phyloP scores from a whole-genome alignment of 2,329 filamentous ascomycete genomes.

The Alternaria brassicicola region DNA sequence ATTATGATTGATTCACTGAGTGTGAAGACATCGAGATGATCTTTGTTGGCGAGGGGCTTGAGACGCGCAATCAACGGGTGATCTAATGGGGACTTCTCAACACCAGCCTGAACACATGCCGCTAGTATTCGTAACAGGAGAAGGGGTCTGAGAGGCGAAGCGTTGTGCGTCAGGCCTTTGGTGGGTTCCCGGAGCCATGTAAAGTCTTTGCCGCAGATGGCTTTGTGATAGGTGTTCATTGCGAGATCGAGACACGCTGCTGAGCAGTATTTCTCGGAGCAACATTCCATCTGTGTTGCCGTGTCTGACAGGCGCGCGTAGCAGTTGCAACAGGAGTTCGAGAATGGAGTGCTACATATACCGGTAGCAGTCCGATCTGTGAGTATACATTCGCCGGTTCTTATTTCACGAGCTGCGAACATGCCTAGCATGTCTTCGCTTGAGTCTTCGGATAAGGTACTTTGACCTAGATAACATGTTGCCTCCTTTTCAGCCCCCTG shows the following conservation, averaged over 20 bases:
- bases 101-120: constrained; percentile 27
- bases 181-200: constrained; percentile 25
- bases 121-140: constrained; percentile 39
- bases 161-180: constrained; percentile 20
- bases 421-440: constrained; percentile 17
- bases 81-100: constrained; percentile 28
- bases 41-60: constrained; percentile 33
- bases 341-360: constrained; percentile 22
- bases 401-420: constrained; percentile 11
- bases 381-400: constrained; percentile 20
- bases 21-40: constrained; percentile 38
- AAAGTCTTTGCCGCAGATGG: constrained; percentile 39
- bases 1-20: constrained; percentile 33
- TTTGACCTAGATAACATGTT: constrained; percentile 4
- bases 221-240: constrained; percentile 30
- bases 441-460: constrained; percentile 3
- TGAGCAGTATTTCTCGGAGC: constrained; percentile 30
- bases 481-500: not conserved
- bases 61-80: constrained; percentile 37
- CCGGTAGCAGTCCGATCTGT: constrained; percentile 15
- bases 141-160: constrained; percentile 30
- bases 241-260: constrained; percentile 30
- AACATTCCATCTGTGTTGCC: constrained; percentile 27
- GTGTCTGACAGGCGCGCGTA: constrained; percentile 24
- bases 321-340: constrained; percentile 27